These are phyloP conservation scores for Aspergillus nanangensis DNA, from an alignment of 495 filamentous ascomycete genomes.

Conservation along the genomic window DNA sequence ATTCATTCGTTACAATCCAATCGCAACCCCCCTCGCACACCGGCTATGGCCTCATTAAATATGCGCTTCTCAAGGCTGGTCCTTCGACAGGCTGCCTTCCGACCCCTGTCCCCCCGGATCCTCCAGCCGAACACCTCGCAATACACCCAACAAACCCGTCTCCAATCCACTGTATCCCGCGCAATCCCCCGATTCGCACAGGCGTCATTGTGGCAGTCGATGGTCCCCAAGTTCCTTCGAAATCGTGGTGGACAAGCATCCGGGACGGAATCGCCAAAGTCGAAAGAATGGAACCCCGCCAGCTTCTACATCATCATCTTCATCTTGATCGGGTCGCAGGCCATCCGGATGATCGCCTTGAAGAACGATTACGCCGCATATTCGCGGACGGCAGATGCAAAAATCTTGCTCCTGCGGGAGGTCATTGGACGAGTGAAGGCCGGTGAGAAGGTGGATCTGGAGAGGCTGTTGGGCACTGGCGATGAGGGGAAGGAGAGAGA, in stretches of 20 bases:
- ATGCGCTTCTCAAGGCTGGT: constrained; percentile 9
- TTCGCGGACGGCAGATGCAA: constrained; percentile 69
- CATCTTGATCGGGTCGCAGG: constrained; percentile 86
- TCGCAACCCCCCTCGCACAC: neutral
- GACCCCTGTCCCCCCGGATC: neutral
- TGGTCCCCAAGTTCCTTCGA: constrained; percentile 53
- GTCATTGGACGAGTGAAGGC: constrained; percentile 76
- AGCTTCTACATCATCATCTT: constrained; percentile 91
- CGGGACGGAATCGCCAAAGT: constrained; percentile 32
- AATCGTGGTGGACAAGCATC: constrained; percentile 21
- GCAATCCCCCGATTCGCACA: constrained; percentile 56
- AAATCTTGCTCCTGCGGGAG: constrained; percentile 72
- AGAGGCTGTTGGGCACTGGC: constrained; percentile 75
- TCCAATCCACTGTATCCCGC: constrained; percentile 28
- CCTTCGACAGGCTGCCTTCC: neutral
- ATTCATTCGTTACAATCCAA: too few species aligned
- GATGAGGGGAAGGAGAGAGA: constrained; percentile 69
- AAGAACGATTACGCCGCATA: constrained; percentile 70
- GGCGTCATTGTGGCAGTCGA: constrained; percentile 63
- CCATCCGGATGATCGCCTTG: constrained; percentile 83
- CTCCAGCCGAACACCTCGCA: constrained; percentile 4
- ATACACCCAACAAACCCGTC: constrained; percentile 10
- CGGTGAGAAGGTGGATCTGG: constrained; percentile 90
- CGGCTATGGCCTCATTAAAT: constrained; percentile 1
- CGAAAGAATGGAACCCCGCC: constrained; percentile 85